Base-by-base conservation (phyloP, 2,329 filamentous ascomycete species). In the Lachnellula arida region DNA sequence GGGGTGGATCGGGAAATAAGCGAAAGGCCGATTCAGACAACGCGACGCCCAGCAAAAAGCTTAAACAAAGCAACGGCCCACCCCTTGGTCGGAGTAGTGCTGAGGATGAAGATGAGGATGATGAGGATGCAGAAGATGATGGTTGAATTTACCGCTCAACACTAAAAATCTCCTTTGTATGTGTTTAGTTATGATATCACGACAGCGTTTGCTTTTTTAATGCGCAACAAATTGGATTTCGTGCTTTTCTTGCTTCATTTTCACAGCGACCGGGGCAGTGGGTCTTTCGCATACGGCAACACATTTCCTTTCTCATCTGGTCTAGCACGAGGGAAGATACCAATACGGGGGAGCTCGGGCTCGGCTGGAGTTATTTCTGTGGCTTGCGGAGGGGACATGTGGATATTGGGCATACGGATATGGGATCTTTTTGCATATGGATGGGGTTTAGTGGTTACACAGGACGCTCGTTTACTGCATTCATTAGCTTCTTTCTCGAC, bases 11-110 rank as follows among this genome's bases (percentile, higher is more conserved):
- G 9, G 79, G 79, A 54, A 77, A 75, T 35, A 87, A 87, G 73
- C 78, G 84, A 65, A 86, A 86, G 71, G 82, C 82, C 25, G 80
- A 82, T 56, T 73, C 74, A 32, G 74, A 73, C 53, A 73, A 73
- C 15, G 70, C 69, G 19, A 73, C 74, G 34, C 73, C 80, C 32
- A 79, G 76, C 65, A 87, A 86, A 71, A 80, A 79, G 68, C 59
- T 70, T 6, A 81, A 80, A 65, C 68, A 68, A 4, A 71, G 69
- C 25, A 32, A 32, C 28, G 68, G 71, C n/a, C 53, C 57, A 23
- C 58, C 62, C 23, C 46, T 47, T 4, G 48, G 37, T 7, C 17
- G 57, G 9, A 58, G 55, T 49, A 60, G 60, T 23, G 58, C 55
- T 2, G 68, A 71, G 53, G 74, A 69, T 37, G 72, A 72, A 17